Evolutionary conservation across 2,329 filamentous ascomycete genomes (phyloP).

Genomic region (Aspergillus unguis): DNA sequence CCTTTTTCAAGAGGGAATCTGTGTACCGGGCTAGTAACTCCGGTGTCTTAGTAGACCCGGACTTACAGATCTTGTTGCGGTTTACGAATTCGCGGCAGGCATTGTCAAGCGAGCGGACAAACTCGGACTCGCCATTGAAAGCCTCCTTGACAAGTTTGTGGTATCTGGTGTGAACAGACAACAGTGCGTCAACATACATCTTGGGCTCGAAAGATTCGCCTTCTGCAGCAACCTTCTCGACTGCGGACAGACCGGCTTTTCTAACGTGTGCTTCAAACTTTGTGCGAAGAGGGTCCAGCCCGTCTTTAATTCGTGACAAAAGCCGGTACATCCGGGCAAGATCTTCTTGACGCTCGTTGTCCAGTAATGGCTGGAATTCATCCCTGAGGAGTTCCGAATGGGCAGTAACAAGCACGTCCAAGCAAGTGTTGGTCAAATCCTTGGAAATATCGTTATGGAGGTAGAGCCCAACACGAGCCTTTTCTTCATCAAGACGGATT

Average conservation of each 20-base stretch:
- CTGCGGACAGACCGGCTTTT: slow-evolving; percentile 80
- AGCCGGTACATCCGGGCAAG: slow-evolving; percentile 96
- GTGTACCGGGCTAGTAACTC: slow-evolving; percentile 95
- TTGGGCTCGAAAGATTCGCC: slow-evolving; percentile 92
- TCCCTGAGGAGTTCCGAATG: slow-evolving; percentile 84
- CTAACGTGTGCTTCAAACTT: slow-evolving; percentile 91
- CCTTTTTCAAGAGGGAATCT: slow-evolving; percentile 84
- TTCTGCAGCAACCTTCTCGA: slow-evolving; percentile 85
- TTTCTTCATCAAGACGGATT: slow-evolving; percentile 81
- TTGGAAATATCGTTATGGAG: slow-evolving; percentile 85
- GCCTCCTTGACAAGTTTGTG: slow-evolving; percentile 85
- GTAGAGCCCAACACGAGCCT: slow-evolving; percentile 87
- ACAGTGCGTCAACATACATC: slow-evolving; percentile 89
- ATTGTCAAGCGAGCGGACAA: slow-evolving; percentile 92
- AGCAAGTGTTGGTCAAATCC: slow-evolving; percentile 80
- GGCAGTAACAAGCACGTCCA: slow-evolving; percentile 82
- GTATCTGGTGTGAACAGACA: slow-evolving; percentile 93
- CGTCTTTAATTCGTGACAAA: slow-evolving; percentile 82
- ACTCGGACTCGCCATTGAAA: slow-evolving; percentile 93
- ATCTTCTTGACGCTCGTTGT: slow-evolving; percentile 92
- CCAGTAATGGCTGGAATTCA: slow-evolving; percentile 89
- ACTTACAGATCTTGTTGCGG: slow-evolving; percentile 92
- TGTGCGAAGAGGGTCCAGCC: slow-evolving; percentile 79
- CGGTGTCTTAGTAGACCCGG: slow-evolving; percentile 87
- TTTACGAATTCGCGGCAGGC: slow-evolving; percentile 98